These are phyloP conservation scores for Verbena officinalis DNA, from an alignment of 257 asterid genomes.

Conservation along the genomic window DNA sequence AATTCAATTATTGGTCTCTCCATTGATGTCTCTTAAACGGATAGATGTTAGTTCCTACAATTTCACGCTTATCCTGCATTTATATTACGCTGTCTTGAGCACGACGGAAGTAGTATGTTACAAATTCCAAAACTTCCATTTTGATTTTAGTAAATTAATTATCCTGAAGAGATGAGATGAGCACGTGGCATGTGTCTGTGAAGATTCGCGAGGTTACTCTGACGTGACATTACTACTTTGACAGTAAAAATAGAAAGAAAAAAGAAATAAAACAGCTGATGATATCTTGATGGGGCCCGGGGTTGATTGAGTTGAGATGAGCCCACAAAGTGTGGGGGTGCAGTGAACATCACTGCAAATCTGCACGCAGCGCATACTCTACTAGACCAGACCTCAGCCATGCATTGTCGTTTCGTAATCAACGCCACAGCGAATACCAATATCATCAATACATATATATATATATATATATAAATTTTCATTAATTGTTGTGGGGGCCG, in stretches of 20 bases:
- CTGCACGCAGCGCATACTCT: constrained; percentile 33
- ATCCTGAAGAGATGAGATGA: constrained; percentile 6
- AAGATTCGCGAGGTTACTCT: too few species aligned
- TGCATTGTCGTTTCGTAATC: constrained; percentile 33
- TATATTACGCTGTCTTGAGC: too few species aligned
- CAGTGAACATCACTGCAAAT: constrained; percentile 26
- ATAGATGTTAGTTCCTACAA: too few species aligned
- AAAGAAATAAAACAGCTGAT: too few species aligned
- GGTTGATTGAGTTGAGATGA: constrained; percentile 21
- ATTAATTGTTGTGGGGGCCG: constrained; percentile 2
- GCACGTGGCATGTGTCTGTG: constrained; percentile 43
- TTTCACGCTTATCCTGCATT: too few species aligned
- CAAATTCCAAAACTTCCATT: too few species aligned
- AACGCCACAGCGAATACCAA: constrained; percentile 36
- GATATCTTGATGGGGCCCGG: neutral
- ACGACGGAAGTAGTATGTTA: too few species aligned
- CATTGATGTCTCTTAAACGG: too few species aligned
- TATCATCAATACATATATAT: too few species aligned
- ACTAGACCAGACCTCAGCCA: constrained; percentile 17
- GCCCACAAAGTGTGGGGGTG: constrained; percentile 47
- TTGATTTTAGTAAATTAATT: too few species aligned
- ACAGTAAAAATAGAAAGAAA: neutral
- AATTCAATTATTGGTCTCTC: too few species aligned
- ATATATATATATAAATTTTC: too few species aligned
- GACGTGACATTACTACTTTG: constrained; percentile 28